Evolutionary conservation across 2,329 filamentous ascomycete species (phyloP).

Genomic region (Fusarium buxicola): DNA sequence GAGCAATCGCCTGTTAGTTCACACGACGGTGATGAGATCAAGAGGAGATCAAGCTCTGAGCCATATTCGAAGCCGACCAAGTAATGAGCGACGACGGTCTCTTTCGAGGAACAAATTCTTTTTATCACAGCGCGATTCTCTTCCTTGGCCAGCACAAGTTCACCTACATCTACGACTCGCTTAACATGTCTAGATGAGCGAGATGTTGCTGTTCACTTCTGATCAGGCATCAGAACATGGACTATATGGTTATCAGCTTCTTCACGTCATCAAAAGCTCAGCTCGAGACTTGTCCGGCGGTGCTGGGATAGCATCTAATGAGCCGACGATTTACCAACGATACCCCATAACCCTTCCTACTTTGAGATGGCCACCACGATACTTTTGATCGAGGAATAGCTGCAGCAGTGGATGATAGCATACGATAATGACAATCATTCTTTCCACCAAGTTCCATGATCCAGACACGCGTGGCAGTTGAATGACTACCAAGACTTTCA

Average conservation of each 20-base stretch:
- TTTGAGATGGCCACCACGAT: too few species aligned
- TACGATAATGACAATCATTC: not conserved
- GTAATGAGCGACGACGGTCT: not conserved
- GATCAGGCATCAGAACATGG: not conserved
- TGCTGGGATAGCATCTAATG: not conserved
- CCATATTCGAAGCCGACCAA: slow-evolving; percentile 1
- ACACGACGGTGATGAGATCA: slow-evolving; percentile 19
- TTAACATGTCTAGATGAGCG: not conserved
- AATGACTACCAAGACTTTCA: not conserved
- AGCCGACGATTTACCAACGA: slow-evolving; percentile 6
- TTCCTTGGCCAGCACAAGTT: not conserved
- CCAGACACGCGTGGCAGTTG: not conserved
- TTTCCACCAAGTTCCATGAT: not conserved
- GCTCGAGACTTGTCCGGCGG: not conserved
- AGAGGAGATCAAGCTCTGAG: slow-evolving; percentile 15
- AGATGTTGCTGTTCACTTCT: not conserved
- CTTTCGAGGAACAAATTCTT: not conserved
- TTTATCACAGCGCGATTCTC: not conserved
- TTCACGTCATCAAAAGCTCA: not conserved
- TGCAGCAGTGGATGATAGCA: too few species aligned
- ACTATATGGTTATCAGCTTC: not conserved
- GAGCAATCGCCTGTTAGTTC: slow-evolving; percentile 19
- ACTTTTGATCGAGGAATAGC: not conserved
- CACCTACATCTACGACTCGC: not conserved
- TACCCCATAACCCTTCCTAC: slow-evolving; percentile 11